Evolutionary conservation across 2,329 filamentous ascomycete genomes (phyloP), one percentile per base, ranked within the genome.

Genomic region (Aspergillus viridinutans): DNA sequence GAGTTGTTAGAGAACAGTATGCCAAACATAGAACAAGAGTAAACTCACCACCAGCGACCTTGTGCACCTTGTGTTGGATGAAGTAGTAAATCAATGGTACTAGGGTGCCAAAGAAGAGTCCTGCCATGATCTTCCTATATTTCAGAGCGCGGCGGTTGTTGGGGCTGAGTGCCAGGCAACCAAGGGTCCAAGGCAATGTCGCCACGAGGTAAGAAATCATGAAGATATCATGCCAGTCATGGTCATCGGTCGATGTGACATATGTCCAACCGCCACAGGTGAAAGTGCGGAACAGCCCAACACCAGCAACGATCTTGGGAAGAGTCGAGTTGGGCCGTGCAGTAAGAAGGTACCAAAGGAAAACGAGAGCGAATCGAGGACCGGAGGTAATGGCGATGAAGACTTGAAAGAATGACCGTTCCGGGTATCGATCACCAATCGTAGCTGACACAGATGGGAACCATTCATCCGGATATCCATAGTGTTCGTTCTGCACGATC

Each of bases 181-280:
- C 94, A 50, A 91, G 75, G 1, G 93, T 99, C 94, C 94, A 99
- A 1, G 94, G 94, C 54, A 99, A 81, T 2, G 94, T 97, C 35
- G 91, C 89, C 49, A 99, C 88, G 55, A 99, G 81, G 75, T 99
- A 99, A 14, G 92, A 95, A 66, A 99, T 97, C 94, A 99, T 99
- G 74, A 99, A 93, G 61, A 97, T 93, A 70, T 99, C 94, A 74
- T 99, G 94, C 92, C 92, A 97, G 75, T 96, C 87, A 75, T 99
- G 94, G 73, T 97, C 91, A 72, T 99, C 94, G 47, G 94, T 99
- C 60, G 94, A 97, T 26, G 94, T 99, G 60, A 99, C 87, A 75
- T 97, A 99, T 53, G 94, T 97, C 93, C 94, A 99, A 58, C 94
- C 94, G 66, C 93, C 94, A 70, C 94, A 99, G 3, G 92, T 96